Evolutionary conservation across 2,329 filamentous ascomycete genomes (phyloP), one percentile per base, ranked within the genome.

Genomic region (Clonostachys rosea): DNA sequence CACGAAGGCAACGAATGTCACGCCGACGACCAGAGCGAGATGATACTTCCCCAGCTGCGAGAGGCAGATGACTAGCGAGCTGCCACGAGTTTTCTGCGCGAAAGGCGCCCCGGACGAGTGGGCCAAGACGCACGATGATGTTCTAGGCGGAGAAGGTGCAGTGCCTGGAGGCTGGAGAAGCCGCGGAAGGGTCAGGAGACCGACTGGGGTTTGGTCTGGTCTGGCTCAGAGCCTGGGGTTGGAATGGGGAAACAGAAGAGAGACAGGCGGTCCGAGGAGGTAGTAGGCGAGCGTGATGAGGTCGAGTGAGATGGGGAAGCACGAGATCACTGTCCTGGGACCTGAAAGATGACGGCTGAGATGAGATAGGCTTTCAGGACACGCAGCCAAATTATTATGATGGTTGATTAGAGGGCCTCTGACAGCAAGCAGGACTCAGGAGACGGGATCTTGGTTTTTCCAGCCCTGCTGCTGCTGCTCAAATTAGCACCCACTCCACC

Each of bases 71-170:
- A 47, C 45, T 33, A 44, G 30, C 47, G n/a, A 43, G 17, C 16
- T n/a, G 37, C 30, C 43, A 37, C 33, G 43, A 35, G 43, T 17
- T 11, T 44, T 34, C 20, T n/a, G n/a, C 35, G 30, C 13, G 18
- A 33, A 44, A 44, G 43, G 10, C 33, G 33, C 18, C 20, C 14
- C 42, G 42, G 20, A 43, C 20, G 43, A 35, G 43, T 45, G 34
- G 44, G 18, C 24, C 24, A 30, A 30, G 24, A 47, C n/a, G 48
- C 48, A 47, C 45, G 34, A 50, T 40, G 45, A 50, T 45, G 45
- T 40, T 43, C 18, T 40, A 10, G 35, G 35, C n/a, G 14, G 36
- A 40, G 34, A 45, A 34, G 30, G 14, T 40, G 34, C 24, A 45
- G 44, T 14, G 18, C 24, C 24, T 40, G 43, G 33, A 45, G 36